Evolutionary conservation across 2,329 filamentous ascomycete genomes (phyloP).

Genomic region (Penicillium sp.): DNA sequence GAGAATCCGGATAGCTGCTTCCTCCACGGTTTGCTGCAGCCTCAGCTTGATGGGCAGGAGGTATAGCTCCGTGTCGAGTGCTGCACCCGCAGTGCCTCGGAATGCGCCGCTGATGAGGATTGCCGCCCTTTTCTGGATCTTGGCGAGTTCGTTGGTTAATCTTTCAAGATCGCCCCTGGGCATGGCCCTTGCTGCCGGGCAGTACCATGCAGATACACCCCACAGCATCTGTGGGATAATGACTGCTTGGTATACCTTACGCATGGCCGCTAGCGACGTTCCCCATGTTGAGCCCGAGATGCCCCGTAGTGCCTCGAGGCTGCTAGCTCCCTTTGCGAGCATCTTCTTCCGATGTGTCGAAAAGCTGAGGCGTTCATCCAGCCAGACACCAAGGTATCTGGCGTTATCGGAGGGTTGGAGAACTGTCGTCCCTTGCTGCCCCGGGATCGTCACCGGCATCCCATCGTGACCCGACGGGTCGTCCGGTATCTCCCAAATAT

Average conservation of each 20-base stretch:
- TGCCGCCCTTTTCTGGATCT: background rate
- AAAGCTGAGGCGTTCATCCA: no score
- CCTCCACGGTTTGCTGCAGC: background rate
- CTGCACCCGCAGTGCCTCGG: background rate
- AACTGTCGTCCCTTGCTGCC: background rate
- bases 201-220: background rate
- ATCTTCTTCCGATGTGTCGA: no score
- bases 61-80: background rate
- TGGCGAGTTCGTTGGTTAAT: background rate
- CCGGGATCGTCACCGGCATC: background rate
- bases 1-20: conserved; percentile 1
- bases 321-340: no score
- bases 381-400: no score
- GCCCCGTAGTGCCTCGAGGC: background rate
- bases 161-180: background rate
- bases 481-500: background rate
- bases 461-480: background rate
- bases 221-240: background rate
- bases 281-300: conserved; percentile 7
- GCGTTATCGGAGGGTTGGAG: background rate
- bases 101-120: conserved; percentile 1
- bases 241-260: conserved; percentile 4
- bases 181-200: background rate
- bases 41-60: background rate
- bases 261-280: background rate